Percentiles rank a stretch among this genome's conserved stretches.
Evolutionary conservation across 257 asterid genomes (phyloP).

Genomic region (Plectranthus barbatus): DNA sequence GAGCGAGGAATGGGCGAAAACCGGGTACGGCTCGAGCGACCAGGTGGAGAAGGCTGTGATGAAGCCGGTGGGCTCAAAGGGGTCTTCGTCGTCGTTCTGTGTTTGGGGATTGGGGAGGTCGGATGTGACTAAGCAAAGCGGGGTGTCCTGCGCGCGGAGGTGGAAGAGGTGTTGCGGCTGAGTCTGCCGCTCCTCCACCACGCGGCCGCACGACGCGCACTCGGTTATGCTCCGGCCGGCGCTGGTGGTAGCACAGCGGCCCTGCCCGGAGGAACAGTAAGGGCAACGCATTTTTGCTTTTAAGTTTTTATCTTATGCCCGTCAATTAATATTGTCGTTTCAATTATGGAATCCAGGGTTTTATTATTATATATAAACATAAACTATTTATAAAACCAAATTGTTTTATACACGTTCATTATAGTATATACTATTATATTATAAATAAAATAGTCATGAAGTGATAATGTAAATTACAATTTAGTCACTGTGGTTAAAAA

Average conservation of each 20-base stretch:
- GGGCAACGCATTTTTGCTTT: conserved; percentile 69
- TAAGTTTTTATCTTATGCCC: neutral
- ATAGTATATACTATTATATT: no score
- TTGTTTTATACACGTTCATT: no score
- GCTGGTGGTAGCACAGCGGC: conserved; percentile 72
- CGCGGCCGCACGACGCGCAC: conserved; percentile 87
- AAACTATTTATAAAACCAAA: no score
- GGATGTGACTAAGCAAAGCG: conserved; percentile 91
- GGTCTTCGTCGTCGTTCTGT: conserved; percentile 53
- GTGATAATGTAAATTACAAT: no score
- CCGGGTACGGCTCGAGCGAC: conserved; percentile 88
- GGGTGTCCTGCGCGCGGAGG: conserved; percentile 85
- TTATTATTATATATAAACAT: no score
- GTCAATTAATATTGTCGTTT: no score
- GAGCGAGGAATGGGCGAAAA: conserved; percentile 63
- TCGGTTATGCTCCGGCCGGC: conserved; percentile 65
- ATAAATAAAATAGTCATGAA: no score
- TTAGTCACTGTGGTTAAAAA: no score
- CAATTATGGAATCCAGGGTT: neutral
- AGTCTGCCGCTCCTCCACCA: conserved; percentile 71
- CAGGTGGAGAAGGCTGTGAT: conserved; percentile 95
- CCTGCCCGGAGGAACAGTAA: conserved; percentile 69
- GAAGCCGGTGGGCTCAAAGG: conserved; percentile 82
- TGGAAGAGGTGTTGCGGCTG: conserved; percentile 96
- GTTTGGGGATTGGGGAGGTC: conserved; percentile 63